Base-by-base conservation (phyloP, 768 basidiomycete species). In the Hebeloma cylindrosporum region DNA sequence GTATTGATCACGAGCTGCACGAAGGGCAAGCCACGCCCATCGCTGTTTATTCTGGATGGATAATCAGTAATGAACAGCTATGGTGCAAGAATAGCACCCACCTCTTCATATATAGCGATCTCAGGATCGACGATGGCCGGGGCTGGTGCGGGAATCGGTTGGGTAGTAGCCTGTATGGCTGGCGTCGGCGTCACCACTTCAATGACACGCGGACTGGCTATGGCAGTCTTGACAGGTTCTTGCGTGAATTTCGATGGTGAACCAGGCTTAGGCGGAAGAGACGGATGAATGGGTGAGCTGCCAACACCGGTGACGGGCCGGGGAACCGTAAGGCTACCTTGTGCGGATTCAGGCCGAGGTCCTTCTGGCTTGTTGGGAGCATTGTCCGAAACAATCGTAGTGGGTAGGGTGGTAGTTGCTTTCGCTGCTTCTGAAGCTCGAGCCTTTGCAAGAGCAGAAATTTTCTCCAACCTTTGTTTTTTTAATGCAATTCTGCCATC, bases 1-100 rank as follows among this genome's bases (percentile, higher is more conserved):
- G 61, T 91, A 69, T 47, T 76, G 75, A 52, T 88, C 82, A 27
- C 89, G 83, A 42, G 86, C 80, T 30, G 79, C 76, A 14, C 90
- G 85, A 47, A 93, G 74, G 6, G 84, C 85, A 13, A 91, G 74
- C 90, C 91, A 93, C 4, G 87, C 70, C 74, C 82, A 80, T 3
- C 85, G 78, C 49, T 83, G 77, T 54, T 89, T 88, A 63, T 80
- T 83, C 90, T 91, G 57, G 14, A 47, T n/a, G 33, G 14, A 36
- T 50, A 40, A 22, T 34, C 20, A 46, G 38, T 21, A 43, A 33
- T 17, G 43, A 40, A 27, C 32, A 33, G 5, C 23, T n/a, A 22
- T 3, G 20, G 3, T n/a, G 30, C 18, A 27, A 36, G 40, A 30
- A 44, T 38, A n/a, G 45, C 31, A 48, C 54, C 51, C 58, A 86